Evolutionary conservation across 2,329 filamentous ascomycete species (phyloP).

Genomic region (Alternaria longipes): DNA sequence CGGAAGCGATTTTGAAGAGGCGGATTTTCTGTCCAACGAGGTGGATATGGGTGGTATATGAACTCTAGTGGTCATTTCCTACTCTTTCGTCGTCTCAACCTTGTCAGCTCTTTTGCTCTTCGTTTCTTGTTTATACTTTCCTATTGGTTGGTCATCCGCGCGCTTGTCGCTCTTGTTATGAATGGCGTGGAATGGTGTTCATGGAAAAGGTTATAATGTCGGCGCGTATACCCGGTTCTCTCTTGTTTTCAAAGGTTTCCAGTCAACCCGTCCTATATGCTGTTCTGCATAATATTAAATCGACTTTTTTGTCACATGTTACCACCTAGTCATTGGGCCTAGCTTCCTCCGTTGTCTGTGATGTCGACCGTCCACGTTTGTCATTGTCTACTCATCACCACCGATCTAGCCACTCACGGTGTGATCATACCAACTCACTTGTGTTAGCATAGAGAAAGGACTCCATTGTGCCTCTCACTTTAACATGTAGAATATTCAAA

Average conservation of each 20-base stretch:
- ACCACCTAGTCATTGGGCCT: not conserved
- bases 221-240: conserved; percentile 30
- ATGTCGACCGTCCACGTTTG: not conserved
- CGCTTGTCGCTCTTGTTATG: not conserved
- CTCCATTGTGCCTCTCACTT: not conserved
- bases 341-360: not conserved
- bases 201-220: conserved; percentile 14
- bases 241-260: not conserved
- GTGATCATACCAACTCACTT: not conserved
- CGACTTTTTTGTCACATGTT: not conserved
- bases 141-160: not conserved
- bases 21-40: conserved; percentile 62
- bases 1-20: conserved; percentile 72
- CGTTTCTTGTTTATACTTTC: conserved; percentile 14
- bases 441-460: not conserved
- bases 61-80: not conserved
- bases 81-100: not conserved
- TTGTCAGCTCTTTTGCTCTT: conserved; percentile 1
- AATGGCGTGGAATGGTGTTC: conserved; percentile 12
- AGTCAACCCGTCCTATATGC: not conserved
- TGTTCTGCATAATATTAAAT: not conserved
- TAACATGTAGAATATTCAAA: not conserved
- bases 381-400: not conserved
- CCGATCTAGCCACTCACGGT: not conserved
- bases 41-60: conserved; percentile 48